Conservation (phyloP, 2,329 filamentous ascomycete genomes). For the Alternaria brassicae region DNA sequence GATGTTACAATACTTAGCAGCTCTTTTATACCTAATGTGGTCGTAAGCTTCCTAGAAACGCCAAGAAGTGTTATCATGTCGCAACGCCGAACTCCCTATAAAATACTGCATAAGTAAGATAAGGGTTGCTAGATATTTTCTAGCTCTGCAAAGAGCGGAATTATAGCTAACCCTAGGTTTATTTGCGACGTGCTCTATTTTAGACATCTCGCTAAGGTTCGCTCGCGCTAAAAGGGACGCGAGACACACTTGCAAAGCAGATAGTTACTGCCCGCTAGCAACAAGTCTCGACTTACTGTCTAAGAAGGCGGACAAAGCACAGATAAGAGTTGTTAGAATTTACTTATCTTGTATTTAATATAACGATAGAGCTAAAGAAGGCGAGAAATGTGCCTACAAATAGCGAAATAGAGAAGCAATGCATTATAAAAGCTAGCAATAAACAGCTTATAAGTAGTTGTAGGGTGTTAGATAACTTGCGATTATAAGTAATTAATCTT, state of each 20-base stretch:
- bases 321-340: neutral
- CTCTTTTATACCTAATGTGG: neutral
- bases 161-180: slow-evolving; percentile 1
- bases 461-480: neutral
- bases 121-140: slow-evolving; percentile 12
- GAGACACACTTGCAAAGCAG: slow-evolving; percentile 6
- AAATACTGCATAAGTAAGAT: slow-evolving; percentile 6
- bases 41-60: neutral
- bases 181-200: neutral
- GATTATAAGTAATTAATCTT: neutral
- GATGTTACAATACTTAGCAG: slow-evolving; percentile 1
- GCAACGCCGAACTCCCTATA: neutral
- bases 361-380: neutral
- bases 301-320: neutral
- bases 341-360: neutral
- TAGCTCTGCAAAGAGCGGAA: neutral
- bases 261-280: neutral
- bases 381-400: neutral
- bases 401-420: neutral
- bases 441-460: neutral
- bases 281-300: neutral
- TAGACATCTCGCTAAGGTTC: neutral
- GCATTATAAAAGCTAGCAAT: neutral
- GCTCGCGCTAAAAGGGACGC: neutral
- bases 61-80: slow-evolving; percentile 13